Evolutionary conservation across 2,329 filamentous ascomycete genomes (phyloP), one percentile per base, ranked within the genome.

Genomic region (Paecilomyces sp.): DNA sequence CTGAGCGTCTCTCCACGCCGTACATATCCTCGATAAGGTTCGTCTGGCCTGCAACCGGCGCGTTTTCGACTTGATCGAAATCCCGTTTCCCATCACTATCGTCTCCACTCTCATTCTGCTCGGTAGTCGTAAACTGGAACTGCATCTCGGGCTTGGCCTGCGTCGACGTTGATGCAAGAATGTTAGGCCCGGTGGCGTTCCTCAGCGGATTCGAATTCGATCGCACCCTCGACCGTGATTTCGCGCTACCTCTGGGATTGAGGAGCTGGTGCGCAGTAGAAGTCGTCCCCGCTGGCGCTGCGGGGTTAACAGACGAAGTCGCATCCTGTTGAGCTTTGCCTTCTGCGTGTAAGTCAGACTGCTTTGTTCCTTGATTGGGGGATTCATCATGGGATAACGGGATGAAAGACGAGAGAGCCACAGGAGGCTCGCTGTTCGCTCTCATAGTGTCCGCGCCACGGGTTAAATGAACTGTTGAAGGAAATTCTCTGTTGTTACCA

Each of bases 1-100:
- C 78, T 66, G 79, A 78, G 28, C 92, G 88, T 57, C 88, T 82
- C 64, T 90, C 83, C 13, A 95, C 84, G 64, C 88, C 87, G 71
- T 92, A 90, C 70, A 92, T 80, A 33, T 85, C 83, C 72, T 95
- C 90, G 54, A 96, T 85, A 77, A 92, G 58, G 52, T 64, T 69
- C 13, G 66, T 61, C 18, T 68, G 67, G 31, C 64, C 60, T 7
- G 58, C 63, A 24, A 66, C 69, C 51, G 11, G 22, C 22, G 8
- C 22, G 54, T 67, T 70, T 54, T 72, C 67, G 22, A 76, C 55
- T 9, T 73, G 65, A 18, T 69, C 59, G 13, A 64, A 66, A 34
- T 61, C 66, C 6, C 74, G 69, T 63, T 76, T 76, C 2, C 60
- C 59, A 34, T 69, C 69, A 34, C 61, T 66, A 11, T 63, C 68